Base-by-base conservation (phyloP, 176 grass and related monocot species). In the Eleusine coracana region DNA sequence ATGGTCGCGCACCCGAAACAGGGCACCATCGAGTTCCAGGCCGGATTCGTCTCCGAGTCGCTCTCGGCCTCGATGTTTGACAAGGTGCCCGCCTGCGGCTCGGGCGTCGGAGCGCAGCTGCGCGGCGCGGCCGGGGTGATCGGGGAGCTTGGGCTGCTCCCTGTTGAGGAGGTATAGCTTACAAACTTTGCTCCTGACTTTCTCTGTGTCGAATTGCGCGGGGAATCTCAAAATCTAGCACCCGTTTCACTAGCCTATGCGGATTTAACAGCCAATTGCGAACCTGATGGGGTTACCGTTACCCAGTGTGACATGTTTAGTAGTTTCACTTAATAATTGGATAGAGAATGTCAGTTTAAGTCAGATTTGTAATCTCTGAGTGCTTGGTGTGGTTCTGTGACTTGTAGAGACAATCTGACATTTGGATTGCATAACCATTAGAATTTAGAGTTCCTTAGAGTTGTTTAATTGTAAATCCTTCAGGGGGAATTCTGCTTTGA, bases 21-120 rank as follows among this genome's bases (percentile, higher is more conserved):
- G 44, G 86, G 85, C 56, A 91, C 39, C 62, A 78, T 95, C 23
- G 86, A 91, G 86, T 93, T 98, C 88, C 60, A 90, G 60, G 84
- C 70, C 3, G 92, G 85, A 1, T 86, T 90, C 89, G 0, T 97
- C 74, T 91, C 95, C 1, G 88, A 94, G 65, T 71, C 70, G 44
- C 83, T 84, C 0, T 68, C 90, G 9, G 84, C 63, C 0, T 82
- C 62, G 2, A 36, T 84, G 12, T 97, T 97, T 62, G 87, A 97
- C 18, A 2, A 40, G 73, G 74, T 97, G 29, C 92, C 51, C 7
- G 9, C 16, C 52, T 97, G 95, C 70, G 77, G 81, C 42, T 34
- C 69, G 69, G 29, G 74, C 38, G 81, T 52, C 50, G 77, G 75
- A n/a, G 82, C 86, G 38, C 61, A 79, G 82, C 60, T 82, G 54